Base-by-base conservation (phyloP, 2,329 filamentous ascomycete species). In the Botryosphaeria agaves region DNA sequence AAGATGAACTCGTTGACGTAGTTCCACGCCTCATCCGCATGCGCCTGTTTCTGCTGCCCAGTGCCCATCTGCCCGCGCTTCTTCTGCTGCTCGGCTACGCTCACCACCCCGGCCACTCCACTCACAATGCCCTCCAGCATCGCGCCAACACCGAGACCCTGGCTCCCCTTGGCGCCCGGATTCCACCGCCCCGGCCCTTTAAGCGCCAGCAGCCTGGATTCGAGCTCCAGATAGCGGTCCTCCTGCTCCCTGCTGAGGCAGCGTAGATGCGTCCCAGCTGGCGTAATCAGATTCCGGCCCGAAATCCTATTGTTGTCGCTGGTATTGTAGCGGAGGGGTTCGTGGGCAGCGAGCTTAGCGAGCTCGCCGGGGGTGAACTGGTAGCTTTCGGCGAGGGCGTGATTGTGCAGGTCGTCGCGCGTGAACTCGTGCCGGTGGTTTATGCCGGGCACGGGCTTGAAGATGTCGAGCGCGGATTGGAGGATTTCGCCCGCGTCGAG, bases 191-290 rank as follows among this genome's bases (percentile, higher is more conserved):
- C 11, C n/a, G n/a, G n/a, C n/a, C n/a, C n/a, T n/a, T n/a, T n/a
- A n/a, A n/a, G n/a, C n/a, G n/a, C n/a, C n/a, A n/a, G n/a, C n/a
- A n/a, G n/a, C 38, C 38, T 6, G 65, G 62, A 26, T 49, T 87
- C 81, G 4, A 87, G 62, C 30, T 70, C 62, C 7, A 87, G 57
- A 39, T 78, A 85, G 4, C 66, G 65, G 19, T 74, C 61, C 45
- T 85, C 79, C 37, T 85, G 73, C 25, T 76, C 69, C 3, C 64
- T 55, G 1, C 64, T 72, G 32, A 89, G 54, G 34, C 78, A 76
- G 38, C 76, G 72, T n/a, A 87, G 61, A 46, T 77, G 80, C 37
- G 81, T 74, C 7, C 80, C 79, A 36, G 77, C 73, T 0, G 79
- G 76, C 0, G 79, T 84, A 31, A 85, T 69, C 40, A 85, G 64